Evolutionary conservation across 257 asterid genomes (phyloP).

Genomic region (Capsicum pubescens): DNA sequence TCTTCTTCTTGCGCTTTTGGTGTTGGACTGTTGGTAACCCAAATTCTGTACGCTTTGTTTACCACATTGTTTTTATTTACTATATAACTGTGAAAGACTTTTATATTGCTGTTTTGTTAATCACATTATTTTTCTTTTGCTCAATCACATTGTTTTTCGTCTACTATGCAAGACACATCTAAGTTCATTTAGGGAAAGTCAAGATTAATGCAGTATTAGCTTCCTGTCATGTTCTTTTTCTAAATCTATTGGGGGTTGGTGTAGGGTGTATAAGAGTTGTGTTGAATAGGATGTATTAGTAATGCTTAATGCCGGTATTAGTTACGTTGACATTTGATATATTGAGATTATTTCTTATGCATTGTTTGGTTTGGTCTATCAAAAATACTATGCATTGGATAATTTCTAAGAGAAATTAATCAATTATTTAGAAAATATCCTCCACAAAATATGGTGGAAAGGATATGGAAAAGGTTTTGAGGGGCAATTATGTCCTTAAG

Average conservation of each 20-base stretch:
- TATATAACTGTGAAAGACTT: not conserved
- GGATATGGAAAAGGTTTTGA: no score
- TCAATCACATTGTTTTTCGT: not conserved
- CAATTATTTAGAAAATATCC: no score
- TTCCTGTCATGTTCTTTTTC: slow-evolving; percentile 3
- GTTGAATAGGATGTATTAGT: no score
- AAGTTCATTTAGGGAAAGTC: not conserved
- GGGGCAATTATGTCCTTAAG: no score
- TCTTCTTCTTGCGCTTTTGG: not conserved
- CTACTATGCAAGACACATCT: not conserved
- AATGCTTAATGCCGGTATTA: no score
- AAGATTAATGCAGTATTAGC: not conserved
- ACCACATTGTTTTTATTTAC: not conserved
- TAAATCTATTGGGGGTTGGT: not conserved
- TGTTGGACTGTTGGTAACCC: not conserved
- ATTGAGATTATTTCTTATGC: no score
- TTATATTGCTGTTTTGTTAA: not conserved
- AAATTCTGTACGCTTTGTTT: not conserved
- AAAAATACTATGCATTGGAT: no score
- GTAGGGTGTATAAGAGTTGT: no score
- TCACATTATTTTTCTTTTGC: not conserved
- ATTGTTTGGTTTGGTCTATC: no score
- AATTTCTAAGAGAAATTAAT: no score
- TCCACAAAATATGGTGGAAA: no score
- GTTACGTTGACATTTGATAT: no score